Percentiles rank a stretch among this genome's conserved stretches.
These are phyloP conservation scores for Monosporascus sp. DNA, from an alignment of 2,329 filamentous ascomycete species.

Conservation along the genomic window DNA sequence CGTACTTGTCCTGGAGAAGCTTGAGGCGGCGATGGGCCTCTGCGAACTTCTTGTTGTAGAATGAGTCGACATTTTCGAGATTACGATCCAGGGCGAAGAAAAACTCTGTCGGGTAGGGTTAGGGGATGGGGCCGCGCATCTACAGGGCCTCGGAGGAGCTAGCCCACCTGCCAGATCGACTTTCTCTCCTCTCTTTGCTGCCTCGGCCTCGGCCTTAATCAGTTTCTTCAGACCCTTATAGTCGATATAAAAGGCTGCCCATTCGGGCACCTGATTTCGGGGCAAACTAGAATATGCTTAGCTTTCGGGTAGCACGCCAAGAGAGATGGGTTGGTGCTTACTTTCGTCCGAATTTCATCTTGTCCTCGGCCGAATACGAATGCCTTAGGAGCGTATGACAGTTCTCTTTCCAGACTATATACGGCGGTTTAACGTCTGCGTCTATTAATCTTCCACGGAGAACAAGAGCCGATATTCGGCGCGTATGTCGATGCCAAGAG, in stretches of 20 bases:
- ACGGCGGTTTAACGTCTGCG: neutral
- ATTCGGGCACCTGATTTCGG: constrained; percentile 81
- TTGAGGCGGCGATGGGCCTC: constrained; percentile 81
- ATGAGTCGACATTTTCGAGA: constrained; percentile 91
- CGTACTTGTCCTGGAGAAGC: constrained; percentile 83
- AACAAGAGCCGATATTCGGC: neutral
- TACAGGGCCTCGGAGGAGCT: constrained; percentile 29
- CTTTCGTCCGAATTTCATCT: constrained; percentile 62
- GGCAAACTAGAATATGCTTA: constrained; percentile 49
- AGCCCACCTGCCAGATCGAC: constrained; percentile 85
- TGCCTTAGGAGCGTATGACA: neutral
- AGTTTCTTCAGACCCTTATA: constrained; percentile 93
- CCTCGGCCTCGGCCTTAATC: constrained; percentile 72
- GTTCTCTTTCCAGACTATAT: neutral
- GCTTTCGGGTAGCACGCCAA: constrained; percentile 1
- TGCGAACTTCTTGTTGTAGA: constrained; percentile 93
- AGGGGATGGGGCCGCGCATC: constrained; percentile 31
- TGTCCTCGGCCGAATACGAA: constrained; percentile 9
- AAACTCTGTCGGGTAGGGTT: constrained; percentile 63
- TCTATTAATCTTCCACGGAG: neutral
- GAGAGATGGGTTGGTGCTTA: constrained; percentile 28
- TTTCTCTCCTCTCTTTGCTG: constrained; percentile 62
- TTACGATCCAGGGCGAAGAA: constrained; percentile 96
- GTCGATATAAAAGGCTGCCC: constrained; percentile 79
- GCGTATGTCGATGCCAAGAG: neutral